These are phyloP conservation scores for Coemansia sp. DNA, from an alignment of 192 early-diverging fungal species.

Conservation along the genomic window DNA sequence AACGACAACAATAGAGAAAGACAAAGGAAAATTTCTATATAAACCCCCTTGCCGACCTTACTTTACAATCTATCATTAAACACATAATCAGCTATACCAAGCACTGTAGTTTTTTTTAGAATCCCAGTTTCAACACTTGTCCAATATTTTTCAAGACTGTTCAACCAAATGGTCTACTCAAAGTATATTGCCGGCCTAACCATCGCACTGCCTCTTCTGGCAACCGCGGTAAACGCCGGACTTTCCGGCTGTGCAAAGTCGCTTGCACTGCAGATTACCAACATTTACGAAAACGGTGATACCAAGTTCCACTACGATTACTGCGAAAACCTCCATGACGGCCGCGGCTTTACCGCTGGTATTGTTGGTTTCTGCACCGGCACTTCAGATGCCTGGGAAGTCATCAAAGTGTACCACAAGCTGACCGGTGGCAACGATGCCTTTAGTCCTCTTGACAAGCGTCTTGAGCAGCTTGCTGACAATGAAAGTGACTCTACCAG, in stretches of 20 bases:
- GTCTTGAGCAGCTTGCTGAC: slow-evolving; percentile 14
- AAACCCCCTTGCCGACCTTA: too few relatives aligned
- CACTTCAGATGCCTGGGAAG: slow-evolving; percentile 30
- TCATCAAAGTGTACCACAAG: slow-evolving; percentile 23
- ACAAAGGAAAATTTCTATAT: too few relatives aligned
- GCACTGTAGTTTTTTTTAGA: too few relatives aligned
- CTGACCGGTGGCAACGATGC: slow-evolving; percentile 31
- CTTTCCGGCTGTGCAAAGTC: slow-evolving; percentile 48
- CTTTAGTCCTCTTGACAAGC: slow-evolving; percentile 31
- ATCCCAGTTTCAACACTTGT: too few relatives aligned
- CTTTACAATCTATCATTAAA: too few relatives aligned
- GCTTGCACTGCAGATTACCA: slow-evolving; percentile 49
- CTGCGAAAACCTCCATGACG: slow-evolving; percentile 32
- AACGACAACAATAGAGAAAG: too few relatives aligned
- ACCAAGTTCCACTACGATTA: not conserved
- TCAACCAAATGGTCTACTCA: not conserved
- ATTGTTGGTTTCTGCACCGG: slow-evolving; percentile 58
- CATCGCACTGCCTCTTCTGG: slow-evolving; percentile 2
- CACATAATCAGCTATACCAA: too few relatives aligned
- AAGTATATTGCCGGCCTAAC: not conserved
- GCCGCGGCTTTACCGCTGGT: slow-evolving; percentile 54
- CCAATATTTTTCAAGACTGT: too few relatives aligned
- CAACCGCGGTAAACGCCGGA: slow-evolving; percentile 14
- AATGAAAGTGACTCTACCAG: slow-evolving; percentile 10
- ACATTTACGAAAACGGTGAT: slow-evolving; percentile 44